Evolutionary conservation across 208 protist species (phyloP).

Genomic region (Crithidia brevicula): DNA sequence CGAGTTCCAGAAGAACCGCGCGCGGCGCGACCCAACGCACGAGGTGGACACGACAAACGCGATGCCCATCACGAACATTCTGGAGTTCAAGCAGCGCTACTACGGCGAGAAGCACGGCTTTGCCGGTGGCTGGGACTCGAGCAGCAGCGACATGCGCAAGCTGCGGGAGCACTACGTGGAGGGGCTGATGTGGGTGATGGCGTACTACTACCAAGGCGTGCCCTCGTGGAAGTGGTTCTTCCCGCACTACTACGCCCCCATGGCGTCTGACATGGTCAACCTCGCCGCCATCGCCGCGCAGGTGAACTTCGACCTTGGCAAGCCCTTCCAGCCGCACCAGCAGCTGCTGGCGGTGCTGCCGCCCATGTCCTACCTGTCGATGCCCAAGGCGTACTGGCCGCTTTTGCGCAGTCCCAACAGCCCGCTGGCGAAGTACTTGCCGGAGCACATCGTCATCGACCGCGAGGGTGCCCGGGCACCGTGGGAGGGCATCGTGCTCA

Average conservation of each 20-base stretch:
- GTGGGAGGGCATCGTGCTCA: conserved; percentile 93
- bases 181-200: conserved; percentile 88
- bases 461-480: conserved; percentile 83
- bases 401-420: conserved; percentile 67
- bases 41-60: conserved; percentile 48
- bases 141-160: conserved; percentile 62
- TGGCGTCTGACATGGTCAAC: conserved; percentile 91
- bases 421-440: conserved; percentile 82
- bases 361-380: conserved; percentile 89
- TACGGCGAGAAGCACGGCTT: conserved; percentile 90
- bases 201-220: conserved; percentile 90
- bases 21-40: conserved; percentile 60
- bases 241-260: conserved; percentile 93
- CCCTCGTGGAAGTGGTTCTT: conserved; percentile 94
- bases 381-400: conserved; percentile 90
- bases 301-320: conserved; percentile 70
- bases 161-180: conserved; percentile 86
- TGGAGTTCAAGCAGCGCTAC: conserved; percentile 86
- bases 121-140: conserved; percentile 70
- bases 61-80: conserved; percentile 53
- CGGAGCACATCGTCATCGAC: conserved; percentile 89
- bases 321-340: conserved; percentile 90
- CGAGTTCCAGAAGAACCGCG: conserved; percentile 74
- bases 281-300: conserved; percentile 57
- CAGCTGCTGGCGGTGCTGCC: conserved; percentile 99